Base-by-base conservation (phyloP, 208 protist species). In the Crithidia expoeki region DNA sequence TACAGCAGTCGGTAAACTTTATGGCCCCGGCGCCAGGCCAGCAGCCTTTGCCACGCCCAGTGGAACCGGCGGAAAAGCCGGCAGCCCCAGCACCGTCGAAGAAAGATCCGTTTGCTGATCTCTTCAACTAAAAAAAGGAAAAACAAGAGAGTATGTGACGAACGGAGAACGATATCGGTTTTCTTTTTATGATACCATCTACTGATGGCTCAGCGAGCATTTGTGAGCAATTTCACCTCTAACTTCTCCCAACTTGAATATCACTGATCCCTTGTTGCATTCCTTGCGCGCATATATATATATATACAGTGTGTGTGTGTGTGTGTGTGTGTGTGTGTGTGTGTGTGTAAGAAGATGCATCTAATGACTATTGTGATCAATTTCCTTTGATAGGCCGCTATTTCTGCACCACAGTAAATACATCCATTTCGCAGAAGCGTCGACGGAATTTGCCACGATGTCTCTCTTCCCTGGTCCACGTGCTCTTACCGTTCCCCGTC, bases 61-160 rank as follows among this genome's bases (percentile, higher is more conserved):
- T 58, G 3, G 27, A 42, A n/a, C 34, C 50, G 42, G 57, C 65
- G 52, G 23, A 55, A 34, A 51, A 44, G 38, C 47, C 60, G 9
- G 59, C 67, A 21, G 16, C 56, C 23, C 17, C 36, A 11, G 53
- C 58, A 14, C 42, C 60, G 53, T 33, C 42, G 17, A 77, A 47
- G 64, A 78, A 74, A 65, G 89, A 95, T 63, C 89, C 89, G 16
- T 95, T 95, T 69, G 84, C 78, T 16, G 83, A 90, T 49, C 81
- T 95, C 64, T 95, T 93, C 68, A 81, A 57, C 16, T 83, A 72
- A 58, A 23, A 14, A 50, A 50, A 50, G 44, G 6, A n/a, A 9
- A 50, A n/a, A 6, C 17, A 50, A 32, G 53, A 16, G 19, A 28
- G 32, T 32, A 19, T 17, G 30, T 25, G n/a, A 58, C 16, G 57